Percentiles rank a stretch among this genome's conserved stretches.
Evolutionary conservation across 495 filamentous ascomycete genomes (phyloP).

Genomic region (Parmelia sp.): DNA sequence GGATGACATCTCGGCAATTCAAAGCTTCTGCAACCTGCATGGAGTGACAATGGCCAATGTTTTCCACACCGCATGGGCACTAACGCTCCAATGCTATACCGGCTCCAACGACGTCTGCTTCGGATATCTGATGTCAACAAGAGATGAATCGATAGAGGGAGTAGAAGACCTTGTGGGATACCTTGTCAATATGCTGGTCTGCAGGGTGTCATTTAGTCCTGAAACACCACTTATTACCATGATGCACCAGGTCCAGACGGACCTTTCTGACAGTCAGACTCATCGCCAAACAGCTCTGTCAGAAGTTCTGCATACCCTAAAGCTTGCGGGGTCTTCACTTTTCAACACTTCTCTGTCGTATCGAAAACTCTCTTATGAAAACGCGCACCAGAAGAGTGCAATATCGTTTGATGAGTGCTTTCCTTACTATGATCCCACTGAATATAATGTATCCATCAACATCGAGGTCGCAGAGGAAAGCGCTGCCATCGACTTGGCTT

Average conservation of each 20-base stretch:
- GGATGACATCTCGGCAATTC: slow-evolving; percentile 29
- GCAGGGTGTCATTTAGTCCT: slow-evolving; percentile 38
- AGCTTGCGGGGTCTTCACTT: slow-evolving; percentile 33
- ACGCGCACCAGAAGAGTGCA: slow-evolving; percentile 25
- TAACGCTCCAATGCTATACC: slow-evolving; percentile 45
- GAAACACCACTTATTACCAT: slow-evolving; percentile 29
- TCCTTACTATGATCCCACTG: slow-evolving; percentile 49
- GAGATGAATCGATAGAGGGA: slow-evolving; percentile 42
- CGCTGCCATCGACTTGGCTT: slow-evolving; percentile 47
- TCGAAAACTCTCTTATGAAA: slow-evolving; percentile 33
- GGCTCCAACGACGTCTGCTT: slow-evolving; percentile 48
- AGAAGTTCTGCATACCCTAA: slow-evolving; percentile 47
- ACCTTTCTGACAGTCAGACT: slow-evolving; percentile 45
- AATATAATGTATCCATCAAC: slow-evolving; percentile 50
- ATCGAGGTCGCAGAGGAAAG: slow-evolving; percentile 44
- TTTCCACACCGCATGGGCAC: slow-evolving; percentile 49
- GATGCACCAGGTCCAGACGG: slow-evolving; percentile 40
- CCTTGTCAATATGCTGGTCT: slow-evolving; percentile 50
- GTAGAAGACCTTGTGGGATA: slow-evolving; percentile 47
- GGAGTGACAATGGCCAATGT: slow-evolving; percentile 47
- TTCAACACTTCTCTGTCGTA: slow-evolving; percentile 46
- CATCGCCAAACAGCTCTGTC: slow-evolving; percentile 46
- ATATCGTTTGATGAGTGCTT: slow-evolving; percentile 38
- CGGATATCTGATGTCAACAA: slow-evolving; percentile 46
- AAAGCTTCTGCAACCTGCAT: slow-evolving; percentile 40